phyloP scores from a whole-genome alignment of 2,329 filamentous ascomycete genomes.

The Ceratocystis albifundus region DNA sequence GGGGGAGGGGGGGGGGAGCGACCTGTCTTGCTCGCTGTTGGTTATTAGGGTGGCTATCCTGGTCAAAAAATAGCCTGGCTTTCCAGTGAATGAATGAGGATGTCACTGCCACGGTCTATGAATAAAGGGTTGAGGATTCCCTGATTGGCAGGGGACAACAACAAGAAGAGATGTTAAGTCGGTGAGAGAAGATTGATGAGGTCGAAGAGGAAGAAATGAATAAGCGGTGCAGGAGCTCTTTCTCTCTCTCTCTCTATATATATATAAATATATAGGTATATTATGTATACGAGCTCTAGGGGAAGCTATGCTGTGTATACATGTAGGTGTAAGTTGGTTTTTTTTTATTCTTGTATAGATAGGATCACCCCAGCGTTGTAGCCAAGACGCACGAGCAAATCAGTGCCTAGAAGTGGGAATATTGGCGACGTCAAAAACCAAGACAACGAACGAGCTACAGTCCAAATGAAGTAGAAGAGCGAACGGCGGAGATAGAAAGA shows the following conservation, averaged over 20 bases:
- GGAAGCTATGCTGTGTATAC: not conserved
- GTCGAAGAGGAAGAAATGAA: not conserved
- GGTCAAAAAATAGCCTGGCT: not conserved
- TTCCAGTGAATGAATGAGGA: not conserved
- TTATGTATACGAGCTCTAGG: not conserved
- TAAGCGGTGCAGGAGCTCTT: not conserved
- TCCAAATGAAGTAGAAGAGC: not conserved
- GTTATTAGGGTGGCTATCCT: not conserved
- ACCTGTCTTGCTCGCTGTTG: not conserved
- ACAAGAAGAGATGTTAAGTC: not conserved
- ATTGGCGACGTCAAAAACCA: not conserved
- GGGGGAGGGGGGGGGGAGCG: too few species aligned
- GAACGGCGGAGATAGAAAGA: not conserved
- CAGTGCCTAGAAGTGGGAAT: not conserved
- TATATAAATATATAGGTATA: too few species aligned
- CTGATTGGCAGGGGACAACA: not conserved
- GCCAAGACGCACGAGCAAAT: conserved; percentile 2
- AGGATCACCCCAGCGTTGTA: not conserved
- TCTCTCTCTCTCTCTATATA: too few species aligned
- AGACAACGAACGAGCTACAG: not conserved
- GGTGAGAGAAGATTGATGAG: not conserved
- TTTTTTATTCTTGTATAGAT: not conserved
- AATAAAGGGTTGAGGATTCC: not conserved
- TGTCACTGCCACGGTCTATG: not conserved
- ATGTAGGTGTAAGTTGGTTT: not conserved